Conservation (phyloP, 352 stramenopile genomes). For the Phytophthora vignae region DNA sequence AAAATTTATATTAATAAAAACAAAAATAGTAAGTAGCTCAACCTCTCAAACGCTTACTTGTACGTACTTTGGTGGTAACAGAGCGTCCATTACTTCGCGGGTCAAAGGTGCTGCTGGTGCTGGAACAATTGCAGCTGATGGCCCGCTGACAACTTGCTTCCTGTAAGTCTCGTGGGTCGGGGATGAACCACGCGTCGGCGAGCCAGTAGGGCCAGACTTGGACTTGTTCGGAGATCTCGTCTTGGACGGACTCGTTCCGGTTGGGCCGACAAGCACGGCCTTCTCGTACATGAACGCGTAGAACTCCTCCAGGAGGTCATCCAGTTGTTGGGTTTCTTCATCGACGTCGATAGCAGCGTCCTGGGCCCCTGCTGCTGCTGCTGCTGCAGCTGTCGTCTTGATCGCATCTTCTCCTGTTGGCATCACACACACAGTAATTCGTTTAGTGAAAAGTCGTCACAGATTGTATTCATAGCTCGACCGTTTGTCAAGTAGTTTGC, state of each 20-base stretch:
- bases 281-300: conserved; percentile 73
- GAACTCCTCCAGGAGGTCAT: conserved; percentile 58
- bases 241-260: conserved; percentile 41
- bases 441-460: conserved; percentile 25
- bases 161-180: conserved; percentile 25
- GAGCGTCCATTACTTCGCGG: conserved; percentile 69
- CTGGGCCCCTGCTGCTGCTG: neutral
- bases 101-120: conserved; percentile 31
- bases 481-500: neutral
- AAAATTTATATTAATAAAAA: no score
- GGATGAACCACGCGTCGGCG: conserved; percentile 28
- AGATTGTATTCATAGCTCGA: neutral
- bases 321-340: conserved; percentile 31
- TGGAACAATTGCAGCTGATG: conserved; percentile 21
- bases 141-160: conserved; percentile 9
- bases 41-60: neutral
- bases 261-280: conserved; percentile 49
- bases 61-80: conserved; percentile 74
- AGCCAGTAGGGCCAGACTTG: conserved; percentile 14
- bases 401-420: neutral
- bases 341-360: conserved; percentile 9
- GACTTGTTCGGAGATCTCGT: conserved; percentile 20
- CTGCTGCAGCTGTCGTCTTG: neutral
- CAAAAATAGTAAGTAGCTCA: no score
- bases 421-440: neutral